Conservation (phyloP, 164 flowering plant species). For the Tetrastigma voinierianum region DNA sequence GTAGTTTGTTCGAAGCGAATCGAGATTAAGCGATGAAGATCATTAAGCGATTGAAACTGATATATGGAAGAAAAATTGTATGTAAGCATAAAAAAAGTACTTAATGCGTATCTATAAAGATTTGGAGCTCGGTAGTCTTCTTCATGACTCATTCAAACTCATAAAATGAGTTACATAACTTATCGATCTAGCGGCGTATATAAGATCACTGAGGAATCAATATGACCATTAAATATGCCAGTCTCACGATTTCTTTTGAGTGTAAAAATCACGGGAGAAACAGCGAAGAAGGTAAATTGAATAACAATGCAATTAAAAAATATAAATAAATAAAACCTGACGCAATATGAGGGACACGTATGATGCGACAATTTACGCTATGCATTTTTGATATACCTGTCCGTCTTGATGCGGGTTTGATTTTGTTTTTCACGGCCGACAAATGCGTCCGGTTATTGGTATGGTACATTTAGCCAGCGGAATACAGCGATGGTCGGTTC, state of each 20-base stretch:
- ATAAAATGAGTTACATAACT: constrained; percentile 96
- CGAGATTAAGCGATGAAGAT: background rate
- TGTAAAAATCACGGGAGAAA: constrained; percentile 97
- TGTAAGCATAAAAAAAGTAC: constrained; percentile 19
- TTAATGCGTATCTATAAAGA: constrained; percentile 97
- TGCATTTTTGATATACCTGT: constrained; percentile 98
- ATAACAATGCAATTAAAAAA: background rate
- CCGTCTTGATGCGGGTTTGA: constrained; percentile 99
- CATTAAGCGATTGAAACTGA: background rate
- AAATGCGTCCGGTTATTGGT: too few species aligned
- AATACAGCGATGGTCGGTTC: constrained; percentile 97
- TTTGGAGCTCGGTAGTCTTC: constrained; percentile 98
- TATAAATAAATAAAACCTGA: background rate
- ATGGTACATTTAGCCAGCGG: constrained; percentile 96
- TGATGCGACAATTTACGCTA: constrained; percentile 48
- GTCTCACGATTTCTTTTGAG: constrained; percentile 99
- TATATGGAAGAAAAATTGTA: background rate
- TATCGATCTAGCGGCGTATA: constrained; percentile 98
- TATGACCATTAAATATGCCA: constrained; percentile 99
- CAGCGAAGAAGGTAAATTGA: constrained; percentile 4
- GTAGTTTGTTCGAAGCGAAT: constrained; percentile 57
- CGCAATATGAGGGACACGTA: background rate
- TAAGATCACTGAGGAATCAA: constrained; percentile 98
- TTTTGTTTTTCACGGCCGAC: too few species aligned
- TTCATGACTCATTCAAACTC: constrained; percentile 99